These are phyloP conservation scores for Vitis hybrid DNA, from an alignment of 177 flowering plant species.

Conservation along the genomic window DNA sequence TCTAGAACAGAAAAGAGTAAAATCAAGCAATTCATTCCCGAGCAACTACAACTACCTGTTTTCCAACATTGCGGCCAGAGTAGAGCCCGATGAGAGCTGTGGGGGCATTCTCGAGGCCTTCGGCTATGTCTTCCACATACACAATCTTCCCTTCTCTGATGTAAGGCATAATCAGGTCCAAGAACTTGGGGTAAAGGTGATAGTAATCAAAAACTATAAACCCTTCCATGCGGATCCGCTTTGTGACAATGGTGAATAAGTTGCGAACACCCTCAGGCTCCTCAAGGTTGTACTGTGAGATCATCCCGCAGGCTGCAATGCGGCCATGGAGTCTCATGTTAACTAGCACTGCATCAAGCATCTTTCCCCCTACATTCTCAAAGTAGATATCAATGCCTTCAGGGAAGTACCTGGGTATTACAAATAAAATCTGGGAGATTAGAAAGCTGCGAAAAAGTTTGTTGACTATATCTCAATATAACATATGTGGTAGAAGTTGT, in stretches of 20 bases:
- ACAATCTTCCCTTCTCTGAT: slow-evolving; percentile 29
- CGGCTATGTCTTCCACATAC: slow-evolving; percentile 38
- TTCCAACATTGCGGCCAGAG: slow-evolving; percentile 35
- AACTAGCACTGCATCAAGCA: slow-evolving; percentile 60
- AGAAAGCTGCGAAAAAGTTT: too few relatives aligned
- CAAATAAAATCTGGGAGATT: neutral
- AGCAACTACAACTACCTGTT: slow-evolving; percentile 32
- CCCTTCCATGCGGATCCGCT: slow-evolving; percentile 48
- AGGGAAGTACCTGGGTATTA: slow-evolving; percentile 47
- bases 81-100: slow-evolving; percentile 35
- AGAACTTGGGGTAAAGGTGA: slow-evolving; percentile 38
- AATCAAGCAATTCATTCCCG: slow-evolving; percentile 19
- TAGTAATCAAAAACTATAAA: slow-evolving; percentile 28
- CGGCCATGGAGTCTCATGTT: slow-evolving; percentile 56
- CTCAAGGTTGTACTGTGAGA: slow-evolving; percentile 57
- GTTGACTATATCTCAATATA: too few relatives aligned
- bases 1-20: too few relatives aligned
- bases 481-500: too few relatives aligned
- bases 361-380: slow-evolving; percentile 65
- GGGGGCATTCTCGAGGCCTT: slow-evolving; percentile 45
- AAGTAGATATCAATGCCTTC: slow-evolving; percentile 65
- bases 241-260: slow-evolving; percentile 19
- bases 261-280: slow-evolving; percentile 47
- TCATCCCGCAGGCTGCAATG: slow-evolving; percentile 54
- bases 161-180: slow-evolving; percentile 22